Evolutionary conservation across 805 yeast genomes (phyloP), one percentile per base, ranked within the genome.

Genomic region (Barnettozyma californica): DNA sequence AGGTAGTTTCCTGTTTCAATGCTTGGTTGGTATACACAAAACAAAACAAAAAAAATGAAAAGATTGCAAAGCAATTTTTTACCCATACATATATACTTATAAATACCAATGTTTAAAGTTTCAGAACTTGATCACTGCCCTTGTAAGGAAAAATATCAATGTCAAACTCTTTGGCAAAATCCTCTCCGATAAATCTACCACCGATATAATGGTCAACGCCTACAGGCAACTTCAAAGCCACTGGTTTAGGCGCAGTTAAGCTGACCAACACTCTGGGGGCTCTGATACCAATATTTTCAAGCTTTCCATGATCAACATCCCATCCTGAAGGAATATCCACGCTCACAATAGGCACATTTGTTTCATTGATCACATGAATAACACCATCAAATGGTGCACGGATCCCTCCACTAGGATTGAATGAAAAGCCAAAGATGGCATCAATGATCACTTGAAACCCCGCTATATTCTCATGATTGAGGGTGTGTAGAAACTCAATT

Each of bases 251-350:
- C 0, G 96, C 97, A 0, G 98, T 91, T 43, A 94, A 69, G 44
- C 95, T 85, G 9, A 94, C 82, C 43, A 94, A 70, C 55, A 81
- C 80, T 6, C 75, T 65, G 0, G 97, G 95, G 23, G 70, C 70
- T 48, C 86, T 60, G 16, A 70, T 60, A 0, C 64, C 67, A 5
- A 44, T 19, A 10, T 68, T 65, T 2, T 64, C 67, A 0, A 70
- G 66, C 0, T 94, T 95, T 0, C 99, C 99, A 8, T 75, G 60
- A 60, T 94, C 95, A 10, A 94, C 98, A 61, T 91, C 92, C 99
- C 99, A 94, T 0, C 97, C 96, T 2, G 96, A 86, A 0, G 99
- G 99, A 42, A 92, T 80, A 64, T 94, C 99, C 2, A 94, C 87
- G 0, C 95, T 79, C 0, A 87, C 76, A 2, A 90, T 77, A 1